phyloP scores from a whole-genome alignment of 129 eudicot genomes.

The Flaveria trinervia region DNA sequence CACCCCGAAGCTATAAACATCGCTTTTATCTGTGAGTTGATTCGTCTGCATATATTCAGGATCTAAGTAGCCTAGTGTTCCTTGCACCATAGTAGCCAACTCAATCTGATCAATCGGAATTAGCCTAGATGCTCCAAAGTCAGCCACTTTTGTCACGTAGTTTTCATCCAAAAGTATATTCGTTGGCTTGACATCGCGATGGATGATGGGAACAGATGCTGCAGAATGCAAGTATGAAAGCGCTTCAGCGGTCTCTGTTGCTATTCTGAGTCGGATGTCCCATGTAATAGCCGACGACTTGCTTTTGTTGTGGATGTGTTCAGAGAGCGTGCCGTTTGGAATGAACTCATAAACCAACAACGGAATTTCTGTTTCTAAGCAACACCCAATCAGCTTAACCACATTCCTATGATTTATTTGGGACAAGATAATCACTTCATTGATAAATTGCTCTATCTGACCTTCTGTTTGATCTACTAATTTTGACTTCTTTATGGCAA shows the following conservation, averaged over 20 bases:
- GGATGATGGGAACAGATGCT: conserved; percentile 47
- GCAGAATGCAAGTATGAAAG: conserved; percentile 50
- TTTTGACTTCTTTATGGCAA: conserved; percentile 51
- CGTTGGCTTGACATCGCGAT: conserved; percentile 47
- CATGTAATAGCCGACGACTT: conserved; percentile 16
- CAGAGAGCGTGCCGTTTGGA: conserved; percentile 50
- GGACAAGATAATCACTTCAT: conserved; percentile 44
- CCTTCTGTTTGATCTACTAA: conserved; percentile 19
- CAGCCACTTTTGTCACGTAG: conserved; percentile 52
- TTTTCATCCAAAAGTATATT: conserved; percentile 50
- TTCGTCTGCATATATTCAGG: conserved; percentile 51
- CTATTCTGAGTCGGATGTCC: conserved; percentile 38
- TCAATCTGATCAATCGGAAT: conserved; percentile 42
- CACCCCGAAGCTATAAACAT: conserved; percentile 54
- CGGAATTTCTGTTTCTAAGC: conserved; percentile 38
- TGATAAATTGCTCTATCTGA: conserved; percentile 53
- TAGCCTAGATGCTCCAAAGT: conserved; percentile 54
- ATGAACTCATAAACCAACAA: conserved; percentile 38
- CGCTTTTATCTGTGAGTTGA: conserved; percentile 49
- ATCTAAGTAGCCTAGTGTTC: conserved; percentile 53
- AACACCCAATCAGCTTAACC: conserved; percentile 41
- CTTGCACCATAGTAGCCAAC: conserved; percentile 47
- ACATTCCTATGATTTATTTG: conserved; percentile 45
- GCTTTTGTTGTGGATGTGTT: conserved; percentile 32
- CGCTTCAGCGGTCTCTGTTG: conserved; percentile 44